phyloP scores from a whole-genome alignment of 768 basidiomycete species.

The Panellus pusillus region DNA sequence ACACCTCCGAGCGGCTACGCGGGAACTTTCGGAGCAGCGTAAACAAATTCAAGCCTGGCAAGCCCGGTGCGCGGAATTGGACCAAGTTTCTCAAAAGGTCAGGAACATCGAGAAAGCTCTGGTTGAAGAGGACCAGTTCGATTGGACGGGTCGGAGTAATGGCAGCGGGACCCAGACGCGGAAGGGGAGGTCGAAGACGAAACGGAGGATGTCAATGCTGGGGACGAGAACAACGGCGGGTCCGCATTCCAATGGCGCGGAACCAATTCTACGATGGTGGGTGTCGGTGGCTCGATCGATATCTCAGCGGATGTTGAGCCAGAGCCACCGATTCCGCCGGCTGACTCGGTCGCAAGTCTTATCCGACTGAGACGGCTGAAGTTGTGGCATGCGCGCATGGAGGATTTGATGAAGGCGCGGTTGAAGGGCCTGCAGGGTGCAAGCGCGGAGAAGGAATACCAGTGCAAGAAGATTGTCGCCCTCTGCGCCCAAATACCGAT shows the following conservation, averaged over 20 bases:
- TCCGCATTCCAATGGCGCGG: constrained; percentile 76
- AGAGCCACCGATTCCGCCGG: constrained; percentile 69
- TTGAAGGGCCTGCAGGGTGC: constrained; percentile 72
- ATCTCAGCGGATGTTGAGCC: constrained; percentile 63
- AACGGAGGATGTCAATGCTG: constrained; percentile 20
- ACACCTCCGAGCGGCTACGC: constrained; percentile 85
- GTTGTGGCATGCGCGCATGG: constrained; percentile 81
- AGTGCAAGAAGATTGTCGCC: constrained; percentile 90
- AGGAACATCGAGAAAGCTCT: constrained; percentile 84
- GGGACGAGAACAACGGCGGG: constrained; percentile 36
- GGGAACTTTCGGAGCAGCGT: constrained; percentile 87
- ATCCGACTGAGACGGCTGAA: constrained; percentile 74
- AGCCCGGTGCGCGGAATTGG: constrained; percentile 69
- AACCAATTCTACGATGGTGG: constrained; percentile 62
- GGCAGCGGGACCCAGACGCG: constrained; percentile 31
- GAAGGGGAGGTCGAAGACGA: constrained; percentile 56
- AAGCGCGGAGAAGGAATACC: constrained; percentile 85
- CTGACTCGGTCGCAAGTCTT: constrained; percentile 59
- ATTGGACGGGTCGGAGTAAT: constrained; percentile 79
- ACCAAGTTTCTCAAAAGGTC: constrained; percentile 76
- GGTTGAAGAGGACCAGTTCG: constrained; percentile 75
- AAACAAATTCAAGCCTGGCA: constrained; percentile 82
- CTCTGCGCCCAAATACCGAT: constrained; percentile 84
- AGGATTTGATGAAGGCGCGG: constrained; percentile 69
- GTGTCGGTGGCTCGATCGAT: constrained; percentile 64